Base-by-base conservation (phyloP, 208 protist genomes). In the Phytomonas sp. region DNA sequence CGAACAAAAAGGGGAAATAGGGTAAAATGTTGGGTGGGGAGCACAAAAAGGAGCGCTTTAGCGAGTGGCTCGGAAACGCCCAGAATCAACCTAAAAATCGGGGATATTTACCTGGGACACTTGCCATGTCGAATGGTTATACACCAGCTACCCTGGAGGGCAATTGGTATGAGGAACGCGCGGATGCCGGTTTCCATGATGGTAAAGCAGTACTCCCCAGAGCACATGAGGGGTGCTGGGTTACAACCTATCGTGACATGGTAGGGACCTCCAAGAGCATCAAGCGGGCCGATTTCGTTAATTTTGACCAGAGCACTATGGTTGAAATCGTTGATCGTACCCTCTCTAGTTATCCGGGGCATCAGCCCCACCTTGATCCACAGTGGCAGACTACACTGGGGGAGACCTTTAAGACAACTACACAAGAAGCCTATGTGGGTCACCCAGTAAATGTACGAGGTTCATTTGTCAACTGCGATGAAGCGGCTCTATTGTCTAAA, bases 11-110 rank as follows among this genome's bases (percentile, higher is more conserved):
- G 45, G 0, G 45, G 40, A 49, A 1, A 14, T 49, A 49, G 19
- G 40, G 40, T 19, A 63, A 34, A 14, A 96, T 96, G 91, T 84
- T 96, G 60, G 91, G 91, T 30, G 88, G 89, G 0, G 88, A 97
- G 68, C 90, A 94, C 81, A 89, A 86, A 60, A 92, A 94, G 69
- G 89, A 97, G 73, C 88, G 92, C 61, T 82, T 93, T 59, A 95
- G 90, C 70, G 92, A 97, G 82, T 79, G 88, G 7, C 67, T 94
- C 33, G 69, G 71, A 34, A 29, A 65, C 4, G 81, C 78, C 33
- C 87, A 94, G 66, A 97, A 94, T 70, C 92, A 95, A 67, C 90
- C 89, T 5, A 82, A 83, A 68, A 91, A 95, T 73, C 84, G 89
- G 32, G 90, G 92, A 62, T 94, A 95, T 77, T 76, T 94, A 11